Percentiles rank a stretch among this genome's conserved stretches.
phyloP scores from a whole-genome alignment of 1,139 yeast species.

The Lodderomyces elongisporus region DNA sequence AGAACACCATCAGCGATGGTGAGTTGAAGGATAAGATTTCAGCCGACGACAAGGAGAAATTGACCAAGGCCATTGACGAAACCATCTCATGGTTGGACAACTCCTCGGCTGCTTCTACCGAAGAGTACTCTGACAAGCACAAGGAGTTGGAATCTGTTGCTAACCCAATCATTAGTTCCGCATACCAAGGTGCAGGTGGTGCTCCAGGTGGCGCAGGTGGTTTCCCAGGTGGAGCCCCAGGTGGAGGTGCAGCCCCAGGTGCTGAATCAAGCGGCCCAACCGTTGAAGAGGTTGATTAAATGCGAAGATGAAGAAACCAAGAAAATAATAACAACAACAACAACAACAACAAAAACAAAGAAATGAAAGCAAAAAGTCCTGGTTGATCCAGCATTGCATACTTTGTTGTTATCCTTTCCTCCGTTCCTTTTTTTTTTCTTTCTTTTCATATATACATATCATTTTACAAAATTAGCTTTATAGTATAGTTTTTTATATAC shows the following conservation, averaged over 20 bases:
- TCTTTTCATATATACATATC: background rate
- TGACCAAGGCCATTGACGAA: constrained; percentile 80
- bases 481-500: background rate
- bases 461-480: background rate
- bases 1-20: constrained; percentile 68
- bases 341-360: no score
- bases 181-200: constrained; percentile 66
- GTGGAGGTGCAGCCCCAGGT: constrained; percentile 52
- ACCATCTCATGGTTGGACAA: constrained; percentile 84
- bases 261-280: constrained; percentile 64
- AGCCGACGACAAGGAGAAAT: constrained; percentile 71
- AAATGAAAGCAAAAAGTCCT: no score
- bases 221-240: constrained; percentile 49
- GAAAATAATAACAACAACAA: no score
- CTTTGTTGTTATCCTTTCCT: background rate
- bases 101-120: constrained; percentile 82
- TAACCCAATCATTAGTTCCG: constrained; percentile 90
- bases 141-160: constrained; percentile 92
- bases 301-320: background rate
- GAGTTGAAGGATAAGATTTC: constrained; percentile 80
- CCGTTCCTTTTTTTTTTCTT: background rate
- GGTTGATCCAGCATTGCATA: no score
- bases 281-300: constrained; percentile 89
- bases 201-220: constrained; percentile 55
- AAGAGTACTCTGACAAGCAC: constrained; percentile 84